These are phyloP conservation scores for Globisporangium cylindrosporum DNA, from an alignment of 352 stramenopile genomes.

Conservation along the genomic window DNA sequence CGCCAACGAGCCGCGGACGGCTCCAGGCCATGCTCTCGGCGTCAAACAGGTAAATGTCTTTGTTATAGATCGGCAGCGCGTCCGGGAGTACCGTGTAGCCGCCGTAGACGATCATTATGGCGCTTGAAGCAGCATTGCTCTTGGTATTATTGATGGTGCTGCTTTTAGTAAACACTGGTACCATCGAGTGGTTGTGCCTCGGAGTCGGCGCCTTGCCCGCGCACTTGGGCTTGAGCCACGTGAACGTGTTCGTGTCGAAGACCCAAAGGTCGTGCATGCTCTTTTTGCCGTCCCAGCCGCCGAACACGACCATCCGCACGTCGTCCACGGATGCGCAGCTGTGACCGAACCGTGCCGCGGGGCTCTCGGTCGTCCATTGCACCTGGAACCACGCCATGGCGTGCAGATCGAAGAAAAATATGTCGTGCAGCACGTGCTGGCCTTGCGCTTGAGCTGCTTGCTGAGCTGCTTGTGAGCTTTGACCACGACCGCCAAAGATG, in stretches of 20 bases:
- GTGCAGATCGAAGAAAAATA: constrained; percentile 86
- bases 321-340: constrained; percentile 57
- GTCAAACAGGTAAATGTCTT: constrained; percentile 72
- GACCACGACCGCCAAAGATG: constrained; percentile 68
- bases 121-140: constrained; percentile 15
- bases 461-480: constrained; percentile 21
- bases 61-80: constrained; percentile 64
- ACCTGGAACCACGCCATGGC: constrained; percentile 83
- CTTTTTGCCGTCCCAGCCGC: constrained; percentile 82
- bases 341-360: constrained; percentile 72
- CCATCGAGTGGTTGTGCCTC: constrained; percentile 77
- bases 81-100: constrained; percentile 61
- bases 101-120: constrained; percentile 68
- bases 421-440: constrained; percentile 66
- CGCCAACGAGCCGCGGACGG: constrained; percentile 60
- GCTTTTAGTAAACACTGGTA: constrained; percentile 25
- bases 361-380: constrained; percentile 82
- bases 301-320: constrained; percentile 82
- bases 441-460: neutral
- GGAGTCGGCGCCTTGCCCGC: constrained; percentile 57
- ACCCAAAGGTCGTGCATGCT: constrained; percentile 75
- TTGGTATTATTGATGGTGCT: constrained; percentile 17
- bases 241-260: constrained; percentile 70
- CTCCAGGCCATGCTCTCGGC: constrained; percentile 55
- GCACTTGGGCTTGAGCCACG: constrained; percentile 68